Conservation (phyloP, 2,329 filamentous ascomycete genomes). For the Escovopsis sp. region DNA sequence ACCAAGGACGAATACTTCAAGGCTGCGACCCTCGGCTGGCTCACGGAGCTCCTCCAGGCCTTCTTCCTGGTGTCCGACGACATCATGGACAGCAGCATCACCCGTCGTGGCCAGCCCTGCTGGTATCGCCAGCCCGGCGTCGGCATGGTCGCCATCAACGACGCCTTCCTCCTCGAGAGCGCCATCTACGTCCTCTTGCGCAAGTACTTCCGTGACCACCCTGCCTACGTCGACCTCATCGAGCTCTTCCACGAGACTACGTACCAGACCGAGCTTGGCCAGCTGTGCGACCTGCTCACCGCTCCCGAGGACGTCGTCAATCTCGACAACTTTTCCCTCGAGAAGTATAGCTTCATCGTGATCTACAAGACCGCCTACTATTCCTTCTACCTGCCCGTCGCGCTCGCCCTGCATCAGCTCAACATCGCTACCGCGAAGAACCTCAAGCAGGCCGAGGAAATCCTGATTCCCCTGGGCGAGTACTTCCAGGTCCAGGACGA, state of each 20-base stretch:
- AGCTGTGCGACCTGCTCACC: conserved; percentile 87
- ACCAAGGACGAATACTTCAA: conserved; percentile 75
- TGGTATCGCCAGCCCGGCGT: conserved; percentile 89
- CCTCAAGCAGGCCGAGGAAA: conserved; percentile 75
- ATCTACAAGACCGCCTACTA: conserved; percentile 99
- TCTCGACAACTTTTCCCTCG: conserved; percentile 85
- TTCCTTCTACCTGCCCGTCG: conserved; percentile 95
- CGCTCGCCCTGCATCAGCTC: conserved; percentile 73
- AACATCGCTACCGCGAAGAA: conserved; percentile 76
- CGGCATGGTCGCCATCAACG: conserved; percentile 96
- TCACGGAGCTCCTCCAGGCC: conserved; percentile 94
- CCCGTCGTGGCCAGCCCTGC: conserved; percentile 83
- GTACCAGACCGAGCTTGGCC: conserved; percentile 89
- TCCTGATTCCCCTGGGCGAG: conserved; percentile 91
- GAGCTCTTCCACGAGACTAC: conserved; percentile 94
- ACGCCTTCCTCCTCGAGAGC: conserved; percentile 88
- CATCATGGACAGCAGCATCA: conserved; percentile 95
- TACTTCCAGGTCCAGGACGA: conserved; percentile 99
- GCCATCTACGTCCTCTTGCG: conserved; percentile 83
- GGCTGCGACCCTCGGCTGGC: conserved; percentile 80
- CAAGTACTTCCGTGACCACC: conserved; percentile 81
- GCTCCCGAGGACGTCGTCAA: conserved; percentile 89
- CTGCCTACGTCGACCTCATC: conserved; percentile 75
- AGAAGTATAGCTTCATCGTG: conserved; percentile 96
- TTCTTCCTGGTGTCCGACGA: conserved; percentile 98